These are phyloP conservation scores for Aureobasidium vineae DNA, from an alignment of 2,329 filamentous ascomycete species.

Conservation along the genomic window DNA sequence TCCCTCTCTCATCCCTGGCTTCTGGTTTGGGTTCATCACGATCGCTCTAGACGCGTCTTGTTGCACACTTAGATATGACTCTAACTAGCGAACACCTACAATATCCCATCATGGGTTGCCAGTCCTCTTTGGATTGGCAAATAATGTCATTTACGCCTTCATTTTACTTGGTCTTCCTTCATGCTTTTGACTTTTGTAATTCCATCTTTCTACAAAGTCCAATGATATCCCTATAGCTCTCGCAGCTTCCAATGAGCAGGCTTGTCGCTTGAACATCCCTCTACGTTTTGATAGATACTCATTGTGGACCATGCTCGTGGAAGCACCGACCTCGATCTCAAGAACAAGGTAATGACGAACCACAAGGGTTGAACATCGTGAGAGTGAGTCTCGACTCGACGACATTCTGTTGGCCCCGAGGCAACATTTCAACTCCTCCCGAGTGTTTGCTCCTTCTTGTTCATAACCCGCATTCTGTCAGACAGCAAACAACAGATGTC, in stretches of 20 bases:
- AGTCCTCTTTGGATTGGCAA: background rate
- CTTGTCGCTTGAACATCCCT: background rate
- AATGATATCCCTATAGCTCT: too few relatives aligned
- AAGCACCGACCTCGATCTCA: slow-evolving; percentile 9
- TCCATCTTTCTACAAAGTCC: too few relatives aligned
- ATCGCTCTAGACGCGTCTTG: slow-evolving; percentile 26
- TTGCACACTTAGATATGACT: slow-evolving; percentile 28
- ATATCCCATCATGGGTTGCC: slow-evolving; percentile 15
- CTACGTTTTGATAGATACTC: background rate
- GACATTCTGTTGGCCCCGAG: background rate
- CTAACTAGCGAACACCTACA: slow-evolving; percentile 20
- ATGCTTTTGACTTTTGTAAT: background rate
- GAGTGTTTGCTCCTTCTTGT: background rate
- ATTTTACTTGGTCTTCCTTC: background rate
- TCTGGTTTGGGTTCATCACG: slow-evolving; percentile 20
- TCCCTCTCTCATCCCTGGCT: background rate
- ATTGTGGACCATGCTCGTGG: background rate
- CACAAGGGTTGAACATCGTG: background rate
- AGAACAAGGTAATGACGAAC: background rate
- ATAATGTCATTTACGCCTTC: slow-evolving; percentile 26
- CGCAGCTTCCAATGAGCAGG: background rate
- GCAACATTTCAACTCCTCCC: background rate
- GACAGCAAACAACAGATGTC: background rate
- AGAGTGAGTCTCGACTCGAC: background rate
- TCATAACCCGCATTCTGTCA: background rate